Evolutionary conservation across 208 protist genomes (phyloP).

Genomic region (Leishmania amazonensis): DNA sequence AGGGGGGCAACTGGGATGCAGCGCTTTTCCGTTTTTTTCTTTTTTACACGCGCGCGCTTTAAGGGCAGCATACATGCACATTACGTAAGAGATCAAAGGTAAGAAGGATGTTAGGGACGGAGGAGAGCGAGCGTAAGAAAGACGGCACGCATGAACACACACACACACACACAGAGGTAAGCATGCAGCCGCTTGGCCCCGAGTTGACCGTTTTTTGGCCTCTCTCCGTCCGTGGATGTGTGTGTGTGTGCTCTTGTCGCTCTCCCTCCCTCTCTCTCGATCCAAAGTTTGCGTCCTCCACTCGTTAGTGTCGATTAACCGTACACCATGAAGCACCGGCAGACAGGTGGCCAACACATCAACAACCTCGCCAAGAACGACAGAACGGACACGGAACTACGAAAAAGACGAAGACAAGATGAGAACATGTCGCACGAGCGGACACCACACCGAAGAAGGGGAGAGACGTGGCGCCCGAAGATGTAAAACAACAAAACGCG

Average conservation of each 20-base stretch:
- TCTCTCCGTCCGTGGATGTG: too few species aligned
- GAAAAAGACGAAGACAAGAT: not conserved
- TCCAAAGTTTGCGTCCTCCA: not conserved
- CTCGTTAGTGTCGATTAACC: not conserved
- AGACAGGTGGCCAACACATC: not conserved
- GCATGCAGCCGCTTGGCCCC: not conserved
- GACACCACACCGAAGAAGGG: not conserved
- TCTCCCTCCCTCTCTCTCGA: not conserved
- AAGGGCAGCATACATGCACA: not conserved
- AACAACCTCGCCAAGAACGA: not conserved
- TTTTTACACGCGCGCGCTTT: not conserved
- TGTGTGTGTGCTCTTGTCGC: not conserved
- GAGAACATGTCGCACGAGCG: not conserved
- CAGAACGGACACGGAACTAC: not conserved
- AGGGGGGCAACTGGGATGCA: not conserved
- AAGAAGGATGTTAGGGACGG: not conserved
- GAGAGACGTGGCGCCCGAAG: not conserved
- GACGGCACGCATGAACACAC: not conserved
- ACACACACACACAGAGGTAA: not conserved
- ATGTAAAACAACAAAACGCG: not conserved
- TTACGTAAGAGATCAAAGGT: not conserved
- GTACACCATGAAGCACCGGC: not conserved
- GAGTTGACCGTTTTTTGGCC: not conserved
- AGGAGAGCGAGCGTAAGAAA: not conserved
- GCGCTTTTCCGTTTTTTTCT: not conserved